phyloP scores from a whole-genome alignment of 768 basidiomycete species.

The Mycena alexandri region DNA sequence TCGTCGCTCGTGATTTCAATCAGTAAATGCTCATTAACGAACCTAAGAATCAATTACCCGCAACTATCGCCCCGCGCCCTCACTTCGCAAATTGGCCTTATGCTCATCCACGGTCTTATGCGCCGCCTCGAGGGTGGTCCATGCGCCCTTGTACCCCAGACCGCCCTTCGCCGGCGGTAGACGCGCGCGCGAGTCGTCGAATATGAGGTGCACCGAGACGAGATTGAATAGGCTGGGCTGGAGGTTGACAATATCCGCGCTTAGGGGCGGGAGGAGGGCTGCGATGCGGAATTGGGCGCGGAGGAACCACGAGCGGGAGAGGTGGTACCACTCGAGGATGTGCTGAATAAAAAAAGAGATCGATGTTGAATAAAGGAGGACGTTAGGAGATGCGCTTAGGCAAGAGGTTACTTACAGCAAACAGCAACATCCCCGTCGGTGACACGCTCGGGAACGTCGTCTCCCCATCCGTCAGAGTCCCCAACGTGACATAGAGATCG shows the following conservation, averaged over 20 bases:
- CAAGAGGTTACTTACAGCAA: slow-evolving; percentile 54
- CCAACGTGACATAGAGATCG: slow-evolving; percentile 71
- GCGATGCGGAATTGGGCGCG: slow-evolving; percentile 49
- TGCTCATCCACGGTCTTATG: slow-evolving; percentile 68
- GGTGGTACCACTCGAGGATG: slow-evolving; percentile 68
- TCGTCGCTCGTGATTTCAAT: too few relatives aligned
- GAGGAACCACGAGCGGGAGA: slow-evolving; percentile 57
- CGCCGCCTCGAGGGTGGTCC: slow-evolving; percentile 70
- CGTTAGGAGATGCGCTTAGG: too few relatives aligned
- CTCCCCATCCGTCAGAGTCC: slow-evolving; percentile 68
- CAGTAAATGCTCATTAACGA: too few relatives aligned
- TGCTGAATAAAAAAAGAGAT: slow-evolving; percentile 41
- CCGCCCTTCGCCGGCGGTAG: slow-evolving; percentile 67
- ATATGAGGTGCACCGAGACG: slow-evolving; percentile 67
- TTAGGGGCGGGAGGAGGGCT: slow-evolving; percentile 57
- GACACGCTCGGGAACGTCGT: slow-evolving; percentile 69
- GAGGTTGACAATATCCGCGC: slow-evolving; percentile 64
- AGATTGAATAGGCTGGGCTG: slow-evolving; percentile 72
- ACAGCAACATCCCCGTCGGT: slow-evolving; percentile 70
- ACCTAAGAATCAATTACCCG: too few relatives aligned
- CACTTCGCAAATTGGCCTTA: slow-evolving; percentile 32
- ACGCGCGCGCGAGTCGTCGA: slow-evolving; percentile 74
- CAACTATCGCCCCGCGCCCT: too few relatives aligned
- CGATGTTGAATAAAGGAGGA: too few relatives aligned
- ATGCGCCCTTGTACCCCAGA: slow-evolving; percentile 69